Evolutionary conservation across 1,284 basidiomycete species (phyloP).

Genomic region (Tetrapyrgos nigripes): DNA sequence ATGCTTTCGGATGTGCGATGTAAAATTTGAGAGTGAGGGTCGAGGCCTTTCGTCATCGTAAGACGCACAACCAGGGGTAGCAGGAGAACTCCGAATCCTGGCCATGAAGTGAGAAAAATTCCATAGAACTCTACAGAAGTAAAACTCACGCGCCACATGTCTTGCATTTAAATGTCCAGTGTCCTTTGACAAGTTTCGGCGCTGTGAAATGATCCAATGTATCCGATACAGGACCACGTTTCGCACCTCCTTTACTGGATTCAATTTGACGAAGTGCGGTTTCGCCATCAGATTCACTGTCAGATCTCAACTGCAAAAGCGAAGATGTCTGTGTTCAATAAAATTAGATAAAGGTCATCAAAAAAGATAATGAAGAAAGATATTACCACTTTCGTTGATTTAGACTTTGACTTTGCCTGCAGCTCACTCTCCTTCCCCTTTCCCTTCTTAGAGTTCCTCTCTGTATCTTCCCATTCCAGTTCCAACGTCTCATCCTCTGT

Average conservation of each 20-base stretch:
- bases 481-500: too few species aligned
- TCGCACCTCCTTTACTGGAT: conserved; percentile 12
- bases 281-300: conserved; percentile 27
- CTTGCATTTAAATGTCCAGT: conserved; percentile 29
- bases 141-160: conserved; percentile 18
- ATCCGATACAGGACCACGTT: conserved; percentile 24
- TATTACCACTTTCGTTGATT: neutral
- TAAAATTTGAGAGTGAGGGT: conserved; percentile 32
- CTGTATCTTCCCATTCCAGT: neutral
- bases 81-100: conserved; percentile 1
- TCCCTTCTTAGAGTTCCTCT: neutral
- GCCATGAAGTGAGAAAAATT: too few species aligned
- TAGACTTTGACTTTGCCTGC: too few species aligned
- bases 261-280: conserved; percentile 22
- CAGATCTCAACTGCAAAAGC: conserved; percentile 3
- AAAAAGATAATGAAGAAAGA: neutral
- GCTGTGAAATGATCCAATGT: conserved; percentile 23
- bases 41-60: conserved; percentile 27
- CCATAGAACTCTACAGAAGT: neutral
- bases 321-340: neutral
- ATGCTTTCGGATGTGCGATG: conserved; percentile 22
- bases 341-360: neutral
- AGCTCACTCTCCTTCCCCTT: neutral
- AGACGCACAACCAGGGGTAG: conserved; percentile 16
- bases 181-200: conserved; percentile 8